Percentiles rank a stretch among this genome's conserved stretches.
These are phyloP conservation scores for Diaporthe ilicicola DNA, from an alignment of 2,329 filamentous ascomycete genomes.

Conservation along the genomic window DNA sequence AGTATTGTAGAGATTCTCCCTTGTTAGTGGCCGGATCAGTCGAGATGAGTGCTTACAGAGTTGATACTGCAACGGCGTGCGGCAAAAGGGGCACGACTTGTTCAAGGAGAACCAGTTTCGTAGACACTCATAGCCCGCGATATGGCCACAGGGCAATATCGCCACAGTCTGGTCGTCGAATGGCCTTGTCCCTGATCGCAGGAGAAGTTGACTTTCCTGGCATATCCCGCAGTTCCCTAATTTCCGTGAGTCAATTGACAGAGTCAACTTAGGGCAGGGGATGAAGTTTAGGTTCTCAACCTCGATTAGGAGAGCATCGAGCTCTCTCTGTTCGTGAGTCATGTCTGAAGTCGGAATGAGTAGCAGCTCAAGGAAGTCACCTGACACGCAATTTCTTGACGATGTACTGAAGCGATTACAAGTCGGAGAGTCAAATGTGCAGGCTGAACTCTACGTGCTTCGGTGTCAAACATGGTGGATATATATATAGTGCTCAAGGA, in stretches of 20 bases:
- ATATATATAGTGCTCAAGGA: neutral
- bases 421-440: neutral
- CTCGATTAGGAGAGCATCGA: slow-evolving; percentile 22
- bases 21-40: neutral
- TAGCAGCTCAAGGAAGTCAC: neutral
- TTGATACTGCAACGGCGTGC: slow-evolving; percentile 5
- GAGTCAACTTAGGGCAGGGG: slow-evolving; percentile 23
- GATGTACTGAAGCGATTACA: too few relatives aligned
- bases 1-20: slow-evolving; percentile 12
- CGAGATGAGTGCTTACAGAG: slow-evolving; percentile 17
- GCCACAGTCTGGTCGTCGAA: neutral
- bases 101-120: neutral
- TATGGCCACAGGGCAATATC: slow-evolving; percentile 27
- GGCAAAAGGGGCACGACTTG: slow-evolving; percentile 28
- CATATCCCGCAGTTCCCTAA: slow-evolving; percentile 25
- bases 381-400: neutral
- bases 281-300: slow-evolving; percentile 19
- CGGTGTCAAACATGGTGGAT: neutral
- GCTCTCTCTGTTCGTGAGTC: neutral
- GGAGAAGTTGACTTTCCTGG: slow-evolving; percentile 8
- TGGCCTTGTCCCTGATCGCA: neutral
- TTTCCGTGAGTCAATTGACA: neutral
- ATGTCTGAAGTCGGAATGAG: neutral
- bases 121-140: slow-evolving; percentile 19
- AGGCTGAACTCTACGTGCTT: neutral